phyloP scores from a whole-genome alignment of 2,329 filamentous ascomycete species.

The Lecanoromycetidae sp. region DNA sequence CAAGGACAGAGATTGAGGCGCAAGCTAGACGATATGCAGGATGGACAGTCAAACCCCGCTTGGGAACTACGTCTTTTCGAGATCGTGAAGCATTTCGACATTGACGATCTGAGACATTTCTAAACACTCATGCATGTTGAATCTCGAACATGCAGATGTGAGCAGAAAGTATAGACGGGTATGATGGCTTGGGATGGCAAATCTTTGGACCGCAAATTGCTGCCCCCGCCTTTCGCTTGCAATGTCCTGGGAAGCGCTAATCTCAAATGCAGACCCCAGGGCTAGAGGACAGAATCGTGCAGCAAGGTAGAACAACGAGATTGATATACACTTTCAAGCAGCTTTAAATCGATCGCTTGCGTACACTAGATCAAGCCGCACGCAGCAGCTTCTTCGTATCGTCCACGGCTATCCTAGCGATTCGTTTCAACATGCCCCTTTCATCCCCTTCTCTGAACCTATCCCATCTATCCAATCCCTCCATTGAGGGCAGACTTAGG shows the following conservation, averaged over 20 bases:
- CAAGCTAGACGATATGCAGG: constrained; percentile 1
- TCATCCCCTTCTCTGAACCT: constrained; percentile 78
- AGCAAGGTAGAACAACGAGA: too few species aligned
- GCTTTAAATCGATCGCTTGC: too few species aligned
- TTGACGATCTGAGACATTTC: background rate
- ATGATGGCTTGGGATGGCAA: background rate
- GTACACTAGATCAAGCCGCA: too few species aligned
- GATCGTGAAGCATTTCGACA: background rate
- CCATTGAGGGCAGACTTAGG: constrained; percentile 76
- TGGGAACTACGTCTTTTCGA: too few species aligned
- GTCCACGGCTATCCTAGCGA: constrained; percentile 65
- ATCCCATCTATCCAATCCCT: constrained; percentile 76
- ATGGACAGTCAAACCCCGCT: background rate
- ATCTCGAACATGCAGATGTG: background rate
- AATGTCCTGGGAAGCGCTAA: background rate
- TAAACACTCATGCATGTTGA: background rate
- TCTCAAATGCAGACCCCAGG: background rate
- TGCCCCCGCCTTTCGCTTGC: constrained; percentile 1
- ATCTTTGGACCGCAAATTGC: constrained; percentile 8
- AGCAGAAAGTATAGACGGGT: background rate
- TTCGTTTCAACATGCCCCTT: constrained; percentile 73
- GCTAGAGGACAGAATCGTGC: background rate
- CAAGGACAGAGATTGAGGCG: background rate
- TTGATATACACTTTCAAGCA: too few species aligned
- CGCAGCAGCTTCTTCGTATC: constrained; percentile 43